Conservation (phyloP, 2,329 filamentous ascomycete genomes). For the Rutstroemia sp. region DNA sequence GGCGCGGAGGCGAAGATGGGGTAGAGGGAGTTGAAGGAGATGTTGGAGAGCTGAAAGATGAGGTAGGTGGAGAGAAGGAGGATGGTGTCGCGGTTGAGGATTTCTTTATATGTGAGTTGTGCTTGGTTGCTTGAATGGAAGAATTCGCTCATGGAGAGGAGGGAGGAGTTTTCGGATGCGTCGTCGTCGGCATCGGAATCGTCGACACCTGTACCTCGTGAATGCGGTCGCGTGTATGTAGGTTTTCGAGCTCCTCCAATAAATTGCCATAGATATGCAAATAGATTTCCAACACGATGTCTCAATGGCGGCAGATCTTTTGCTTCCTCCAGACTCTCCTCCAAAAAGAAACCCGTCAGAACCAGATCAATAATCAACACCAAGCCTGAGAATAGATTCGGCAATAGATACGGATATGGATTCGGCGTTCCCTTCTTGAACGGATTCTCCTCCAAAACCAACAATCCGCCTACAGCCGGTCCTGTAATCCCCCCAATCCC, state of each 20-base stretch:
- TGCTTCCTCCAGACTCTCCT: constrained; percentile 73
- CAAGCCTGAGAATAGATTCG: constrained; percentile 71
- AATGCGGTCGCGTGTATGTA: constrained; percentile 44
- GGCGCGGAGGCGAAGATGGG: constrained; percentile 80
- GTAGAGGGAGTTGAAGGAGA: constrained; percentile 91
- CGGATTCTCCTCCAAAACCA: constrained; percentile 54
- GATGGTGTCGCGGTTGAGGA: constrained; percentile 76
- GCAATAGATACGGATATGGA: constrained; percentile 73
- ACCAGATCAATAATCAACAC: constrained; percentile 67
- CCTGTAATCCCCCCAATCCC: constrained; percentile 90
- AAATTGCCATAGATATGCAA: constrained; percentile 65
- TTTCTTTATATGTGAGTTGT: constrained; percentile 45
- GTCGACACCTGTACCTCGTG: constrained; percentile 26
- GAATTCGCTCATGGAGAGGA: constrained; percentile 29
- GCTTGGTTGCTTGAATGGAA: constrained; percentile 34
- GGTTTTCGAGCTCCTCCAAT: constrained; percentile 47
- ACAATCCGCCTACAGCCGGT: constrained; percentile 78
- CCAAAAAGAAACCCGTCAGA: constrained; percentile 70
- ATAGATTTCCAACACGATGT: constrained; percentile 49
- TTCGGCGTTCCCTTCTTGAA: constrained; percentile 44
- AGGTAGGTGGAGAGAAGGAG: constrained; percentile 79
- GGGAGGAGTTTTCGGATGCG: constrained; percentile 28
- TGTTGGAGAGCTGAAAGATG: constrained; percentile 88
- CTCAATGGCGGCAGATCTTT: constrained; percentile 52
- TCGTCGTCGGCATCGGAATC: constrained; percentile 37